phyloP scores from a whole-genome alignment of 2,329 filamentous ascomycete species.

The Sclerotinia sclerotiorum region DNA sequence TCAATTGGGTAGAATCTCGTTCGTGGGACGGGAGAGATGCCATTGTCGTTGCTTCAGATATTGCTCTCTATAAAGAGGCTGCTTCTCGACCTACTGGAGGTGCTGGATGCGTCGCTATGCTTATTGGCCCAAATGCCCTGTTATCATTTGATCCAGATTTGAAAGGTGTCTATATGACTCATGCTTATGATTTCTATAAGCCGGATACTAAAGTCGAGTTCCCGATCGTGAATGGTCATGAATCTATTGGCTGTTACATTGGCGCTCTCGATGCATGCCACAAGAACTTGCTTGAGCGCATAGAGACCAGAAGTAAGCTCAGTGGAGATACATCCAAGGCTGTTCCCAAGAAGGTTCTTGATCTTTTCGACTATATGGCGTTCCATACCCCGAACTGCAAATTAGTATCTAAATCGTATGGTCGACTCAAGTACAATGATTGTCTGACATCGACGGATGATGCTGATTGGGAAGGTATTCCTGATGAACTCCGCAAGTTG shows the following conservation, averaged over 20 bases:
- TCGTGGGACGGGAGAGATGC: slow-evolving; percentile 67
- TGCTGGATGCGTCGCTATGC: slow-evolving; percentile 14
- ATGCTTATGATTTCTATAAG: slow-evolving; percentile 21
- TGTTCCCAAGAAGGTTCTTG: not conserved
- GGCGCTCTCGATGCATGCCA: slow-evolving; percentile 8
- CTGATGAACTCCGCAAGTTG: not conserved
- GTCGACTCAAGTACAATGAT: slow-evolving; percentile 8
- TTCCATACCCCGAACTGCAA: slow-evolving; percentile 17
- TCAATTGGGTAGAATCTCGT: slow-evolving; percentile 86
- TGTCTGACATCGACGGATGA: not conserved
- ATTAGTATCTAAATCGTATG: slow-evolving; percentile 5
- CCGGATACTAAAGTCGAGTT: slow-evolving; percentile 12
- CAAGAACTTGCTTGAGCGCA: not conserved
- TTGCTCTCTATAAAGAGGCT: slow-evolving; percentile 12
- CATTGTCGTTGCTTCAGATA: slow-evolving; percentile 15
- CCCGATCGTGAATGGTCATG: slow-evolving; percentile 10
- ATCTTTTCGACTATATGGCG: slow-evolving; percentile 11
- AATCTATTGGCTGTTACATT: slow-evolving; percentile 13
- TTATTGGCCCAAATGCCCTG: slow-evolving; percentile 13
- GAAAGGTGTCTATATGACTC: slow-evolving; percentile 7
- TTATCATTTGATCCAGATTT: not conserved
- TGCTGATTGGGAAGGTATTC: slow-evolving; percentile 10
- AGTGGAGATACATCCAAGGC: not conserved
- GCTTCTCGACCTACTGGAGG: slow-evolving; percentile 13
- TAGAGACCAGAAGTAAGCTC: not conserved